These are phyloP conservation scores for Vitis riparia DNA, from an alignment of 164 flowering plant genomes.

Conservation along the genomic window DNA sequence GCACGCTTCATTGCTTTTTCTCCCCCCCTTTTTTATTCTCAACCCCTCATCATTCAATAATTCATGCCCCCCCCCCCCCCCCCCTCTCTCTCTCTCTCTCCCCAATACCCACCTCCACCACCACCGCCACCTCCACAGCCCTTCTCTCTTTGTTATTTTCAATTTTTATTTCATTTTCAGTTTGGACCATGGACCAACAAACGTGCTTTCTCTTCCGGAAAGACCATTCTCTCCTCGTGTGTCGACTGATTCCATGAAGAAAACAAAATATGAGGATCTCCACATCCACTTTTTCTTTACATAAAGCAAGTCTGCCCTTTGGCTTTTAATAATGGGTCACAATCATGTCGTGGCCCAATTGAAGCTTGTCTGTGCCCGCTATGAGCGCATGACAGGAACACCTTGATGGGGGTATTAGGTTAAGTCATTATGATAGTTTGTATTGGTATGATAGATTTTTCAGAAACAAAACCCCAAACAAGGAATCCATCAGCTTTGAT, in stretches of 20 bases:
- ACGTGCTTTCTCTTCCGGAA: not conserved
- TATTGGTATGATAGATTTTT: not conserved
- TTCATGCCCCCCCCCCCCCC: constrained; percentile 4
- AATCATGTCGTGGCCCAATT: not conserved
- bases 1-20: constrained; percentile 1
- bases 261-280: not conserved
- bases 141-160: not conserved
- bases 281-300: constrained; percentile 1
- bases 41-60: not conserved
- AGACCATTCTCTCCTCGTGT: not conserved
- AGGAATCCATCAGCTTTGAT: too few relatives aligned
- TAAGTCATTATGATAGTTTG: not conserved
- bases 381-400: not conserved
- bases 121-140: not conserved
- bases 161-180: not conserved
- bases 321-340: not conserved
- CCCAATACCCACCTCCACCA: not conserved
- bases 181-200: not conserved
- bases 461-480: not conserved
- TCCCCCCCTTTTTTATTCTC: not conserved
- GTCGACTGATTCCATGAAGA: not conserved
- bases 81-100: not conserved
- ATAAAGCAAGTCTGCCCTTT: constrained; percentile 3
- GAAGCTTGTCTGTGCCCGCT: not conserved
- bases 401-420: not conserved